Evolutionary conservation across 768 basidiomycete species (phyloP), one percentile per base, ranked within the genome.

Genomic region (Trametopsis cervina): DNA sequence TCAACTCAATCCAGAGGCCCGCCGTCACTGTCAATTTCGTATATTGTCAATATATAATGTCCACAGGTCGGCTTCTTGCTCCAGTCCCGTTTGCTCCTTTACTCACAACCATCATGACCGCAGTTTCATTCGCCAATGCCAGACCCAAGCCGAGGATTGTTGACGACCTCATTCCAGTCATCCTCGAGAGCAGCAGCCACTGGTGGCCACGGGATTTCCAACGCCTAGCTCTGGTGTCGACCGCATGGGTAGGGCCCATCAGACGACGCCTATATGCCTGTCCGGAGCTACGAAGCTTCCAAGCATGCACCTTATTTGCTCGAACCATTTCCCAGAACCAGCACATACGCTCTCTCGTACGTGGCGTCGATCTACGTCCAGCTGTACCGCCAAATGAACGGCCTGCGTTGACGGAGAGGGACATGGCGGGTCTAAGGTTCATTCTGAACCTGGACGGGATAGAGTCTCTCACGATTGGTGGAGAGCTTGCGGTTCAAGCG

Each of bases 121-220:
- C 29, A 33, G 29, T 33, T 15, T 7, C 29, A 7, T 7, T 15
- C 29, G 15, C 29, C 29, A 33, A 7, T 15, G 15, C 9, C 29
- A 29, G 5, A n/a, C 25, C 26, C 33, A 36, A 27, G 24, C 47
- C 48, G 4, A 60, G 60, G 42, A 69, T 78, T 54, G 60, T 75
- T 52, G 68, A 75, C 57, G 78, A 81, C 59, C 68, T 80, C 41
- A 68, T 80, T 38, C 72, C 72, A 20, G 58, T 76, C 49, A 73
- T 81, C 37, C 71, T 81, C 49, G 72, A 77, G 27, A 65, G 67
- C 55, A 62, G 69, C 50, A 54, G 57, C 48, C 64, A 75, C 56
- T 79, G 77, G 77, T 80, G 78, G 77, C 68, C 72, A 20, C 58
- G 67, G 29, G 78, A 81, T 58, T 67, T 77, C 47, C 55, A 63